Conservation (phyloP, 768 basidiomycete species). For the Omphalotus guepiniiformis region DNA sequence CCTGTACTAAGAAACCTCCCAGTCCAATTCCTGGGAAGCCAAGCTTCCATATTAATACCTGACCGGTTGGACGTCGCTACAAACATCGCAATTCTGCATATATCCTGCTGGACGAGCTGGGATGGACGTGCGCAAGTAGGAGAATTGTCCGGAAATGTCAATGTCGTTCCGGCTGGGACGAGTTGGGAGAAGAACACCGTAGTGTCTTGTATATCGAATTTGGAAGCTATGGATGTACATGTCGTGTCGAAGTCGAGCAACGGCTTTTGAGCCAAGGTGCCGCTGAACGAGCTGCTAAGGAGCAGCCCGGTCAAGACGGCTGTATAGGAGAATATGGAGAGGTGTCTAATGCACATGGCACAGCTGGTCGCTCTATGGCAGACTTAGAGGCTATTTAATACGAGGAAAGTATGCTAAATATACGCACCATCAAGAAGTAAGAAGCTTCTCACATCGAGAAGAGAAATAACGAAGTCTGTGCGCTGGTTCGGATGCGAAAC, state of each 20-base stretch:
- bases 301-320: no score
- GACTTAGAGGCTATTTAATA: no score
- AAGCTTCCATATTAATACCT: slow-evolving; percentile 10
- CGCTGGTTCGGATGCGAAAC: no score
- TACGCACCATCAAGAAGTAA: no score
- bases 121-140: background rate
- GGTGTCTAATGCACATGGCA: no score
- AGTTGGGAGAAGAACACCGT: background rate
- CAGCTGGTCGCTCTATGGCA: no score
- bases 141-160: slow-evolving; percentile 2
- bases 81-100: slow-evolving; percentile 11
- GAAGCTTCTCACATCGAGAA: no score
- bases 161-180: background rate
- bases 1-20: slow-evolving; percentile 11
- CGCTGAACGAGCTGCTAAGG: no score
- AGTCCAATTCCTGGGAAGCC: slow-evolving; percentile 12
- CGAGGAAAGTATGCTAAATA: no score
- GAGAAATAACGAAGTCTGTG: no score
- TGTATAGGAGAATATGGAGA: no score
- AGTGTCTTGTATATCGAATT: background rate
- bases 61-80: slow-evolving; percentile 9
- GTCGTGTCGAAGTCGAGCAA: background rate
- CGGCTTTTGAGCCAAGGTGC: no score
- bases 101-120: background rate
- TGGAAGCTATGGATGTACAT: background rate